These are phyloP conservation scores for Cucumis hystrix DNA, from an alignment of 306 rosid genomes.

Conservation along the genomic window DNA sequence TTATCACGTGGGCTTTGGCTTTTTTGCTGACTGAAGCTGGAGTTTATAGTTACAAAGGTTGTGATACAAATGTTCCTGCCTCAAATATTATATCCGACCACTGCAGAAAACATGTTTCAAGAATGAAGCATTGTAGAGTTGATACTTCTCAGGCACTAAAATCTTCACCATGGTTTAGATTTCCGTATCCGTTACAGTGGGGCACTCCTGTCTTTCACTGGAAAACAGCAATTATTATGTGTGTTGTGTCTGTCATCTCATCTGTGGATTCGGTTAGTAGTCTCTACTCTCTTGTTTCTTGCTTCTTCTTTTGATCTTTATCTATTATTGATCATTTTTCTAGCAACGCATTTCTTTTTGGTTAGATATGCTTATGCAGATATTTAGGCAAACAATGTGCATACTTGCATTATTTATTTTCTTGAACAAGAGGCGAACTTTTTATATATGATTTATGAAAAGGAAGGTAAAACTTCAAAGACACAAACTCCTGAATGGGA, in stretches of 20 bases:
- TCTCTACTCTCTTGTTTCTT: background rate
- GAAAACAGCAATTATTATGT: slow-evolving; percentile 94
- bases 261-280: slow-evolving; percentile 94
- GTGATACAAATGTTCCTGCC: slow-evolving; percentile 81
- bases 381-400: background rate
- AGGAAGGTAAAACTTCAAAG: background rate
- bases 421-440: background rate
- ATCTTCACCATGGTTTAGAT: slow-evolving; percentile 93
- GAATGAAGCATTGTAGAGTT: slow-evolving; percentile 89
- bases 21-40: slow-evolving; percentile 84
- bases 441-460: background rate
- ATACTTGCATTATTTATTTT: background rate
- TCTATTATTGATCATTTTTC: background rate
- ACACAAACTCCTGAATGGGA: background rate
- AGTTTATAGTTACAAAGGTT: slow-evolving; percentile 76
- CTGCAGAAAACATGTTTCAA: slow-evolving; percentile 84
- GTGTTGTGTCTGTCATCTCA: slow-evolving; percentile 78
- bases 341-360: background rate
- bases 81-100: slow-evolving; percentile 75
- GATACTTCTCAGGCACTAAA: slow-evolving; percentile 73
- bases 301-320: background rate
- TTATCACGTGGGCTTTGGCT: slow-evolving; percentile 91
- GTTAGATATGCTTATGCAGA: background rate
- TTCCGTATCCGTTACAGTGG: slow-evolving; percentile 98
- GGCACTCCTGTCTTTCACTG: slow-evolving; percentile 96